These are phyloP conservation scores for Hortaea sp. DNA, from an alignment of 2,329 filamentous ascomycete species.

Conservation along the genomic window DNA sequence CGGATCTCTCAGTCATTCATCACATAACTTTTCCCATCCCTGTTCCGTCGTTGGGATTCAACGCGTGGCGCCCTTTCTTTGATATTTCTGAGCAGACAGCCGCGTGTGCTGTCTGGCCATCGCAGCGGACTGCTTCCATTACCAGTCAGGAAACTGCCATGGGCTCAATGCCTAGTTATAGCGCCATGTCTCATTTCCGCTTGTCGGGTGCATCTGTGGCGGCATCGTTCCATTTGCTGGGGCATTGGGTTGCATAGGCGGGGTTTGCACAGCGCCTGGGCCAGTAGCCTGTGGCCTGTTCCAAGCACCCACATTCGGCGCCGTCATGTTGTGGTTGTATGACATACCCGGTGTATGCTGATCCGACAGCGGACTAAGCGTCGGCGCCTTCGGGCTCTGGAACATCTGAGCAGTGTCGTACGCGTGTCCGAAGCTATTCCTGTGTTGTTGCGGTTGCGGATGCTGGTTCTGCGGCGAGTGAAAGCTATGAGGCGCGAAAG, in stretches of 20 bases:
- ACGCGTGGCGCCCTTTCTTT: too few species aligned
- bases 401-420: conserved; percentile 18
- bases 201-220: conserved; percentile 17
- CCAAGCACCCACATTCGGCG: neutral
- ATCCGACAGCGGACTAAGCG: conserved; percentile 23
- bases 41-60: too few species aligned
- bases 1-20: too few species aligned
- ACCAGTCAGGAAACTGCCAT: neutral
- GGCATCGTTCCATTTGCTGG: conserved; percentile 15
- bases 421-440: conserved; percentile 15
- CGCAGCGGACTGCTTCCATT: too few species aligned
- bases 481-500: conserved; percentile 4
- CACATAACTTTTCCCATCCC: too few species aligned
- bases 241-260: neutral
- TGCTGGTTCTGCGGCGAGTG: conserved; percentile 1
- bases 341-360: conserved; percentile 15
- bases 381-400: conserved; percentile 24
- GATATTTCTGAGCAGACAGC: too few species aligned
- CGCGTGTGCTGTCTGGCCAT: too few species aligned
- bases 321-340: conserved; percentile 1
- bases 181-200: conserved; percentile 17
- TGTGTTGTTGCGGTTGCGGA: conserved; percentile 5
- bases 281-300: conserved; percentile 1
- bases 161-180: conserved; percentile 10
- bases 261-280: neutral